Evolutionary conservation across 768 basidiomycete species (phyloP).

Genomic region (Tubosaeta sp.): DNA sequence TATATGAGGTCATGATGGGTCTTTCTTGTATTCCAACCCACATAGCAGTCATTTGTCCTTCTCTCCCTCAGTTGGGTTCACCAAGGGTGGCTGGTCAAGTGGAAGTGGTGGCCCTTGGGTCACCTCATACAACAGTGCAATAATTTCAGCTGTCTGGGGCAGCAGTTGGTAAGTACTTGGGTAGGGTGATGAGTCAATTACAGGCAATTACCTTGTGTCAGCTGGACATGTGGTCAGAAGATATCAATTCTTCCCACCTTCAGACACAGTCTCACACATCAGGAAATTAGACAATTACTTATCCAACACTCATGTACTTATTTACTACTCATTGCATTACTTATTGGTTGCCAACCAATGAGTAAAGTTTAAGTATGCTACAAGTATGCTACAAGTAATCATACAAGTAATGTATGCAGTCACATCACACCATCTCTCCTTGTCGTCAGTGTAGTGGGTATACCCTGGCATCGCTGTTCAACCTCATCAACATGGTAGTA

Average conservation of each 20-base stretch:
- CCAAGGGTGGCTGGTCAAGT: slow-evolving; percentile 53
- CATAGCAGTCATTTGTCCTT: slow-evolving; percentile 49
- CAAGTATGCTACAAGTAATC: no score
- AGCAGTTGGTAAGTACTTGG: neutral
- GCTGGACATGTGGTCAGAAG: slow-evolving; percentile 91
- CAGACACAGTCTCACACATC: slow-evolving; percentile 83
- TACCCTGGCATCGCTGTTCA: no score
- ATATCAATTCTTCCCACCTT: slow-evolving; percentile 82
- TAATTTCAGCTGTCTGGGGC: slow-evolving; percentile 83
- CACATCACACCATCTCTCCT: no score
- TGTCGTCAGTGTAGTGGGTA: no score
- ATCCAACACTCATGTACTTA: no score
- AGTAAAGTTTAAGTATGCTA: no score
- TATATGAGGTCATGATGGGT: slow-evolving; percentile 71
- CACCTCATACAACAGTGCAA: slow-evolving; percentile 85
- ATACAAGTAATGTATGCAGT: no score
- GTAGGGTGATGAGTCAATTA: neutral
- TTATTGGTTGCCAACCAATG: no score
- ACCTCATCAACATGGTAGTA: no score
- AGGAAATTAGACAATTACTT: no score
- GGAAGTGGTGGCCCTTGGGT: slow-evolving; percentile 69
- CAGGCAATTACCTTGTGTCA: slow-evolving; percentile 69
- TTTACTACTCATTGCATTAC: no score
- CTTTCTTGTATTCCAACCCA: slow-evolving; percentile 70
- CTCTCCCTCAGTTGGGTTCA: slow-evolving; percentile 79